These are phyloP conservation scores for Candida multigemmis DNA, from an alignment of 805 yeast genomes.

Conservation along the genomic window DNA sequence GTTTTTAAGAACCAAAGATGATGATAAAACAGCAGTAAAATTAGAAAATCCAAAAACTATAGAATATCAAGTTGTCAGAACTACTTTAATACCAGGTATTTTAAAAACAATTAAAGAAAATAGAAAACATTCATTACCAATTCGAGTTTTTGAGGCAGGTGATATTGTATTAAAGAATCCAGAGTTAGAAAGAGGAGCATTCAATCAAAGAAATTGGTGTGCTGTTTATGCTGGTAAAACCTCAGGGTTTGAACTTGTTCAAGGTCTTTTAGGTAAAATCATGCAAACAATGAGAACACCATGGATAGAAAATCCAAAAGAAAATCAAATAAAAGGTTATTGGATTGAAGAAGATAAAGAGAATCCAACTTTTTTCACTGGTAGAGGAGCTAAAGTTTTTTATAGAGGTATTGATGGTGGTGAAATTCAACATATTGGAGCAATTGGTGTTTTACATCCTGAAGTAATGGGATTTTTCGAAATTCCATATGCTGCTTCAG, in stretches of 20 bases:
- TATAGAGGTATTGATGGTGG: slow-evolving; percentile 59
- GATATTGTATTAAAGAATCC: slow-evolving; percentile 86
- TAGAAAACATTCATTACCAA: slow-evolving; percentile 91
- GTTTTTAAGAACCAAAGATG: slow-evolving; percentile 68
- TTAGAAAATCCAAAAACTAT: slow-evolving; percentile 93
- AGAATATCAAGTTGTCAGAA: slow-evolving; percentile 97
- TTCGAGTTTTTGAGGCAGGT: slow-evolving; percentile 90
- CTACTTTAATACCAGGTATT: slow-evolving; percentile 87
- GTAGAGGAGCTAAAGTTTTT: slow-evolving; percentile 87
- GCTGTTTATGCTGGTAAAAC: slow-evolving; percentile 92
- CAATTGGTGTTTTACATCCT: slow-evolving; percentile 93
- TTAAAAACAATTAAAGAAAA: slow-evolving; percentile 93
- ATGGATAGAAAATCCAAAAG: slow-evolving; percentile 56
- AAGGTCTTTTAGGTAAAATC: slow-evolving; percentile 88
- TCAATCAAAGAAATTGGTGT: slow-evolving; percentile 89
- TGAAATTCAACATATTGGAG: slow-evolving; percentile 57
- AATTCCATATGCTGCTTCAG: slow-evolving; percentile 86
- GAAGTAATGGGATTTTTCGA: slow-evolving; percentile 82
- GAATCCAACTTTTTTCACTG: slow-evolving; percentile 82
- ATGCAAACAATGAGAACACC: slow-evolving; percentile 93
- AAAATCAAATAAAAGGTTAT: slow-evolving; percentile 60
- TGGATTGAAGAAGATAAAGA: slow-evolving; percentile 71
- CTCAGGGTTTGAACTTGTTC: slow-evolving; percentile 89
- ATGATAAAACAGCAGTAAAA: slow-evolving; percentile 71
- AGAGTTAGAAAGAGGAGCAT: slow-evolving; percentile 77